A percentile compares a stretch with the other conserved stretches of the same genome.
These are phyloP conservation scores for Umbelopsis ramanniana DNA, from an alignment of 192 early-diverging fungal species.

Conservation along the genomic window DNA sequence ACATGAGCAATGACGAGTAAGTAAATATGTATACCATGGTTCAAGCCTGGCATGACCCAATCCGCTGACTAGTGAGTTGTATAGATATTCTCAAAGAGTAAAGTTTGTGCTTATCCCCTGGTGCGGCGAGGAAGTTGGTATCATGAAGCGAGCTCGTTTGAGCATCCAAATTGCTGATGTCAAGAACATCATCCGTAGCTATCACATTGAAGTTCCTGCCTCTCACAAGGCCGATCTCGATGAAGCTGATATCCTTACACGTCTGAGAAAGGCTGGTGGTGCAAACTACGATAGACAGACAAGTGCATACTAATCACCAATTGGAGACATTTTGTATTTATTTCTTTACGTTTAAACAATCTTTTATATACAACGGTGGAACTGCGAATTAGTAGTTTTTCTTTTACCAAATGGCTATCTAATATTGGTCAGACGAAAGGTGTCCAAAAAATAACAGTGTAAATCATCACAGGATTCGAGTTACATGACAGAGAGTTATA, in stretches of 20 bases:
- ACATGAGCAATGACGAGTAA: slow-evolving; percentile 57
- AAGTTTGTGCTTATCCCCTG: slow-evolving; percentile 70
- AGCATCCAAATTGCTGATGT: slow-evolving; percentile 80
- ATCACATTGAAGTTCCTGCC: slow-evolving; percentile 77
- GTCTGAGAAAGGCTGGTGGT: slow-evolving; percentile 71
- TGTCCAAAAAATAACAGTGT: no score
- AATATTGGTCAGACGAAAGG: background rate
- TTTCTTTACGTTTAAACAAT: background rate
- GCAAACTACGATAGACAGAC: slow-evolving; percentile 54
- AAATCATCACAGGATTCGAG: background rate
- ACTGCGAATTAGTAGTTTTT: background rate
- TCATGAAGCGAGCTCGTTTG: slow-evolving; percentile 83
- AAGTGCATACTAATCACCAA: slow-evolving; percentile 22
- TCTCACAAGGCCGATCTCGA: slow-evolving; percentile 60
- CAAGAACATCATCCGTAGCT: slow-evolving; percentile 68
- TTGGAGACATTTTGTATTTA: background rate
- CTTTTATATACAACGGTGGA: slow-evolving; percentile 15
- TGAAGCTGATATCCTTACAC: slow-evolving; percentile 59
- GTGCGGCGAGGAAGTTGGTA: slow-evolving; percentile 70
- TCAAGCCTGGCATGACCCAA: no score
- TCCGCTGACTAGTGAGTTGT: slow-evolving; percentile 25
- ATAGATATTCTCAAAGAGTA: slow-evolving; percentile 58
- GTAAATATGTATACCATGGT: background rate
- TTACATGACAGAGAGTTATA: background rate
- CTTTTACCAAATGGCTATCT: background rate